phyloP scores from a whole-genome alignment of 257 asterid genomes.

The Fraxinus anomala region DNA sequence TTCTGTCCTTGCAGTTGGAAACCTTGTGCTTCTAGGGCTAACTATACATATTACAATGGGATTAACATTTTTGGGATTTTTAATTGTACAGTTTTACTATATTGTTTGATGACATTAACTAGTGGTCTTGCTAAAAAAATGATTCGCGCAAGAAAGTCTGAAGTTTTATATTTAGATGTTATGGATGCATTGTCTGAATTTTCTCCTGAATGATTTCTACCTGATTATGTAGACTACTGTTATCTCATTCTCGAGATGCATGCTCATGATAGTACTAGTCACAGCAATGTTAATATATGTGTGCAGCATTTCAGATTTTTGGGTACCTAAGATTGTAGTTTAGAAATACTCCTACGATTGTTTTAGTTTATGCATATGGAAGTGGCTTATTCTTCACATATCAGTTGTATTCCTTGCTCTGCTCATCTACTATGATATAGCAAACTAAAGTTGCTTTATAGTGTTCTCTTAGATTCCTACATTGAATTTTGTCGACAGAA shows the following conservation, averaged over 20 bases:
- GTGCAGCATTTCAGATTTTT: neutral
- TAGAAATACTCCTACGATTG: neutral
- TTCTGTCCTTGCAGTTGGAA: neutral
- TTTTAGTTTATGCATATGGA: neutral
- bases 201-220: neutral
- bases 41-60: neutral
- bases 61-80: neutral
- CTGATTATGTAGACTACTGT: neutral
- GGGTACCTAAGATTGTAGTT: neutral
- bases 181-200: neutral
- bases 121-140: neutral
- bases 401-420: neutral
- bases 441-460: neutral
- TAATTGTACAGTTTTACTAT: neutral
- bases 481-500: slow-evolving; percentile 43
- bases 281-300: neutral
- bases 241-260: neutral
- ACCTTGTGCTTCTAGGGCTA: neutral
- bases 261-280: neutral
- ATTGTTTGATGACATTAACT: neutral
- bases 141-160: neutral
- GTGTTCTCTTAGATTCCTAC: slow-evolving; percentile 16
- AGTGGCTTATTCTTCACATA: neutral
- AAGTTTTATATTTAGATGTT: neutral
- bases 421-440: neutral